Base-by-base conservation (phyloP, 2,329 filamentous ascomycete genomes). In the Hypoxylon sp. region DNA sequence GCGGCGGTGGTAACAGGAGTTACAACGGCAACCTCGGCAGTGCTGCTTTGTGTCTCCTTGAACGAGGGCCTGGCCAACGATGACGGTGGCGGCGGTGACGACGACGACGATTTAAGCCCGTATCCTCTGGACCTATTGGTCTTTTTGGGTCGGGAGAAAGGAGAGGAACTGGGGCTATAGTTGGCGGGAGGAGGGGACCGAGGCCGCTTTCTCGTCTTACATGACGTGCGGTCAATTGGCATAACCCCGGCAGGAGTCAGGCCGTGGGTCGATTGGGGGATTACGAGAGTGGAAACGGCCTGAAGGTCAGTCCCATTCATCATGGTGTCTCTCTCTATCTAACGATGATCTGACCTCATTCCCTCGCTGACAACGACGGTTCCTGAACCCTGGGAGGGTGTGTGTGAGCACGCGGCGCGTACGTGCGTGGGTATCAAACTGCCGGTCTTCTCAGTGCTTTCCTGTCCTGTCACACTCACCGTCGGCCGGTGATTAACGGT, bases 221-320 rank as follows among this genome's bases (percentile, higher is more conserved):
- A 66, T 67, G 61, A 68, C 48, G 64, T 53, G 36, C 38, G 53
- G n/a, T 64, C 57, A 67, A 65, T 65, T 61, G 67, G 36, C 67
- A 59, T 54, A 45, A 65, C 63, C 61, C 64, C 56, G 52, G 65
- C 36, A 63, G 52, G 57, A 56, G 49, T 38, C 52, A 61, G 40
- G 33, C 44, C 30, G 51, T 46, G 48, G 51, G 56, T 49, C 49
- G 59, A 57, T 18, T 54, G 42, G 45, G 59, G 33, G 30, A 62
- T 60, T 56, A 66, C 56, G 45, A 55, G 48, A 22, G 42, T 38
- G 59, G 65, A 40, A 66, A 52, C 54, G 20, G 60, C 40, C 49
- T 60, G 56, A 28, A 46, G 38, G 53, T 66, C 51, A 48, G 61
- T 62, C 61, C 61, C 51, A 61, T 70, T 60, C 68, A 67, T 70